Percentiles rank a stretch among this genome's conserved stretches.
Evolutionary conservation across 2,329 filamentous ascomycete species (phyloP).

Genomic region (Nigrograna mackinnonii): DNA sequence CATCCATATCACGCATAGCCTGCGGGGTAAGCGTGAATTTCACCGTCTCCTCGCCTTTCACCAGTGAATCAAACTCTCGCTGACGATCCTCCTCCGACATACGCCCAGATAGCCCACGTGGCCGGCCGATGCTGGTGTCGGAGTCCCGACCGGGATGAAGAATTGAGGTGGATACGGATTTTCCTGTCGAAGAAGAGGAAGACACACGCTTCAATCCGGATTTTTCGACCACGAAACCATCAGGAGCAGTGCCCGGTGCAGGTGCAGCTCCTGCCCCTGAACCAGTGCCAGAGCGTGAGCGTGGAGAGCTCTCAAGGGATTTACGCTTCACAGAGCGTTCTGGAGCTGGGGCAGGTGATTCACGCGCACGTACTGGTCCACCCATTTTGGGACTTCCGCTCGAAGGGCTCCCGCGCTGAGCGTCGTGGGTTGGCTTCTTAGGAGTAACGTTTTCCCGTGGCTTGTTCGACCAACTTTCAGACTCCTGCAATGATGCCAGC

Average conservation of each 20-base stretch:
- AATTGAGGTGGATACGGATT: conserved; percentile 32
- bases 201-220: conserved; percentile 35
- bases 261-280: too few species aligned
- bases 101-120: conserved; percentile 30
- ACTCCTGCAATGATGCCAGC: conserved; percentile 33
- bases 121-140: conserved; percentile 30
- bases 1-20: conserved; percentile 48
- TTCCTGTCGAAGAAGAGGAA: conserved; percentile 31
- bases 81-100: conserved; percentile 43
- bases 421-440: conserved; percentile 5
- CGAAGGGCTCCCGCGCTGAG: conserved; percentile 8
- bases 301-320: conserved; percentile 24
- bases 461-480: conserved; percentile 19
- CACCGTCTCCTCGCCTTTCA: conserved; percentile 52
- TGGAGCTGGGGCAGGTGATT: conserved; percentile 14
- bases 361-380: conserved; percentile 19
- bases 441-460: conserved; percentile 6
- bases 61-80: conserved; percentile 52
- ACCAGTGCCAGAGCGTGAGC: conserved; percentile 19
- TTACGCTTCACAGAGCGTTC: conserved; percentile 24
- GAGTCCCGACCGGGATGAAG: conserved; percentile 38
- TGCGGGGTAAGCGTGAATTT: conserved; percentile 56
- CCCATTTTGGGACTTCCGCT: conserved; percentile 20
- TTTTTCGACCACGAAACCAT: conserved; percentile 28
- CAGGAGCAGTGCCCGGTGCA: too few species aligned